A percentile compares a stretch with the other conserved stretches of the same genome.
Evolutionary conservation across 768 basidiomycete genomes (phyloP).

Genomic region (Lepiota brunneoincarnata): DNA sequence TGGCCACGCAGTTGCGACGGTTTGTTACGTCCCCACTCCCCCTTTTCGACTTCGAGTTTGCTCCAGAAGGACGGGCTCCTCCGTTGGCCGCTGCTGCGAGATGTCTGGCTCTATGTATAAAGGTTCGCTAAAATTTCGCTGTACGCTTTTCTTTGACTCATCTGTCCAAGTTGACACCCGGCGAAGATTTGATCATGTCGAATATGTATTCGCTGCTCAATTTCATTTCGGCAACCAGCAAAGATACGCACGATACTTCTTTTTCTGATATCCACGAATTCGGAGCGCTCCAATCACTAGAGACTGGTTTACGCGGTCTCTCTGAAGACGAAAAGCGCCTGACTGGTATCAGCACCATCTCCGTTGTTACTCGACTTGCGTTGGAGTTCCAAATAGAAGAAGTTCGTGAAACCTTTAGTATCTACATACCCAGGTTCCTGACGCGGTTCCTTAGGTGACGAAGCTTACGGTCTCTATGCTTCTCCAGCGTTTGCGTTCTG

Average conservation of each 20-base stretch:
- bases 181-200: conserved; percentile 88
- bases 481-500: conserved; percentile 78
- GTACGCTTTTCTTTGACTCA: conserved; percentile 1
- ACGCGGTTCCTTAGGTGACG: conserved; percentile 52
- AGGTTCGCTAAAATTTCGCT: conserved; percentile 47
- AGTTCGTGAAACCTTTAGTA: conserved; percentile 32
- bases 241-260: conserved; percentile 61
- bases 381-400: conserved; percentile 86
- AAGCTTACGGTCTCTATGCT: conserved; percentile 91
- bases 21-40: conserved; percentile 87
- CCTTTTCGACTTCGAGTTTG: conserved; percentile 86
- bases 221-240: conserved; percentile 82
- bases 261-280: conserved; percentile 44
- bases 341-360: conserved; percentile 88
- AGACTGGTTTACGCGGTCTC: conserved; percentile 60
- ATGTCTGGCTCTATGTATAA: conserved; percentile 86
- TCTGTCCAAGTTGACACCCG: conserved; percentile 66
- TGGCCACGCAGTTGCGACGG: conserved; percentile 78
- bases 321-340: conserved; percentile 84
- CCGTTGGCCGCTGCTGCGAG: conserved; percentile 85
- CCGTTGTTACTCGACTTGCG: conserved; percentile 84
- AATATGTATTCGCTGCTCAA: conserved; percentile 97
- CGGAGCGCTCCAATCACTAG: conserved; percentile 53
- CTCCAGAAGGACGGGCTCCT: conserved; percentile 67
- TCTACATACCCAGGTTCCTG: not conserved